phyloP scores from a whole-genome alignment of 2,329 filamentous ascomycete genomes.

The Coniochaeta prunicola region DNA sequence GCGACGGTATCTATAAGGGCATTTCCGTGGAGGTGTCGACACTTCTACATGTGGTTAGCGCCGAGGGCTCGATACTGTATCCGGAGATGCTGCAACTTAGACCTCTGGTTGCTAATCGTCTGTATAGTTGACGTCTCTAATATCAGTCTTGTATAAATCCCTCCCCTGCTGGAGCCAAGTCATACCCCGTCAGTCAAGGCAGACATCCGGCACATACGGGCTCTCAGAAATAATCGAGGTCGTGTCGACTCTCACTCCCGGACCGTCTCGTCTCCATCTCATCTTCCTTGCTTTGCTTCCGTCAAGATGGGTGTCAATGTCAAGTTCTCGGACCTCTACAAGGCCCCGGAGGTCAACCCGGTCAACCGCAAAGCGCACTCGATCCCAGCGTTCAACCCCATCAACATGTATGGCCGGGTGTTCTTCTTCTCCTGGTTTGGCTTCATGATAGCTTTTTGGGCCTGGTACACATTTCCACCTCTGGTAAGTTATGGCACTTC shows the following conservation, averaged over 20 bases:
- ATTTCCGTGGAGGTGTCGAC: neutral
- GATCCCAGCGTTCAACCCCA: conserved; percentile 69
- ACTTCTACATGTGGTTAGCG: conserved; percentile 2
- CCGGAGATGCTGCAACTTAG: conserved; percentile 1
- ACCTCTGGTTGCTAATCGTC: neutral
- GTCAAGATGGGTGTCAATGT: conserved; percentile 17
- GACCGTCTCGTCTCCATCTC: neutral
- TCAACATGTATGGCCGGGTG: conserved; percentile 75
- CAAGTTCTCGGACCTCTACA: conserved; percentile 33
- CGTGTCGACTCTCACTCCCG: neutral
- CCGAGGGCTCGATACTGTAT: neutral
- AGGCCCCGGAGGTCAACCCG: conserved; percentile 69
- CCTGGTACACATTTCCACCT: conserved; percentile 89
- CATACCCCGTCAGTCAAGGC: neutral
- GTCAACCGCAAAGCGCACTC: conserved; percentile 77
- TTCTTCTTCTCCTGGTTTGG: conserved; percentile 88
- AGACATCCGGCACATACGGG: neutral
- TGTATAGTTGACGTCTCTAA: neutral
- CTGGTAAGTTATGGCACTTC: conserved; percentile 46
- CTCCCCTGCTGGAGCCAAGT: neutral
- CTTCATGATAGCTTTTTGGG: conserved; percentile 83
- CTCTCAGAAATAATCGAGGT: neutral
- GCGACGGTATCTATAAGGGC: neutral
- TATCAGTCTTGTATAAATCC: conserved; percentile 1
- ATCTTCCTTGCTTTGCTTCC: neutral